phyloP scores from a whole-genome alignment of 768 basidiomycete genomes.

The Naematelia aurantialba region DNA sequence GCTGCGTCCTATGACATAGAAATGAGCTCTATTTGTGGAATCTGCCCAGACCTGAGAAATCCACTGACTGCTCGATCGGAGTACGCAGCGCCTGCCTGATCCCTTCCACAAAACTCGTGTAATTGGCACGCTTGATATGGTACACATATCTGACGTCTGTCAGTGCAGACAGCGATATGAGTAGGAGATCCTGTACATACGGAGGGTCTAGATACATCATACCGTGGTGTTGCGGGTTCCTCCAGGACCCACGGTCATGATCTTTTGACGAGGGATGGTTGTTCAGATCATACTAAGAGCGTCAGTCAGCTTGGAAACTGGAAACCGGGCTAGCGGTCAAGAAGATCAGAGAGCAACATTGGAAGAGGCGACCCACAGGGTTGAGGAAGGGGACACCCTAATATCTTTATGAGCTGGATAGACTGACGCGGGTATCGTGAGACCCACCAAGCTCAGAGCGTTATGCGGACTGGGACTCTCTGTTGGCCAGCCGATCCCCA shows the following conservation, averaged over 20 bases:
- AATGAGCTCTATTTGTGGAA: neutral
- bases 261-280: neutral
- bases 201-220: neutral
- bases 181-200: neutral
- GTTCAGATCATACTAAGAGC: neutral
- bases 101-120: constrained; percentile 17
- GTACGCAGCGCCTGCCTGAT: constrained; percentile 16
- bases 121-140: constrained; percentile 14
- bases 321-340: no score
- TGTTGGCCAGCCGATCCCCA: constrained; percentile 35
- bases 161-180: neutral
- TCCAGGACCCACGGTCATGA: neutral
- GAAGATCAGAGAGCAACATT: neutral
- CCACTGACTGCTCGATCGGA: constrained; percentile 19
- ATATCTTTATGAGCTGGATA: neutral
- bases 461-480: constrained; percentile 27
- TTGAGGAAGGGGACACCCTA: constrained; percentile 22
- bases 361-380: constrained; percentile 5
- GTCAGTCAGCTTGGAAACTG: no score
- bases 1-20: neutral
- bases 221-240: neutral
- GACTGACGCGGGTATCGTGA: constrained; percentile 1
- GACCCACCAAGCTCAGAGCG: constrained; percentile 23
- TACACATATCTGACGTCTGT: constrained; percentile 19
- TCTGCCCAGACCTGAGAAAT: neutral